phyloP scores from a whole-genome alignment of 1,284 basidiomycete species.

The Trametes hirsuta region DNA sequence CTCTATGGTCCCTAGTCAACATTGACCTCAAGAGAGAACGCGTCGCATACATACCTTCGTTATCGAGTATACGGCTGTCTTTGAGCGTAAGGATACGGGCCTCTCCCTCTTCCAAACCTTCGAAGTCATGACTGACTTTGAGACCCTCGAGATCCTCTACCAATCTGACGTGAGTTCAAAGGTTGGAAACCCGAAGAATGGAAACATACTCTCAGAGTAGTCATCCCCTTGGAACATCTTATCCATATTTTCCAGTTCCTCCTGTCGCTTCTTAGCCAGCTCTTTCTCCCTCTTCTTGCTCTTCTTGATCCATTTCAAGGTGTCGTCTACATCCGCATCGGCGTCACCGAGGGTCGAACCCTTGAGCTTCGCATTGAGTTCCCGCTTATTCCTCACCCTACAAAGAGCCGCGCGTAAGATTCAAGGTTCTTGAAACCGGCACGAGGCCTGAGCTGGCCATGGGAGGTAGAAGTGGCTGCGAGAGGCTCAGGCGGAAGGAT shows the following conservation, averaged over 20 bases:
- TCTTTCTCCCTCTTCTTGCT: slow-evolving; percentile 88
- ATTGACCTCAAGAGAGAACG: background rate
- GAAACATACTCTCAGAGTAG: slow-evolving; percentile 78
- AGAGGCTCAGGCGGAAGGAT: slow-evolving; percentile 25
- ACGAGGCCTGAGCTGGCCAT: slow-evolving; percentile 34
- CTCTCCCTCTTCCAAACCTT: slow-evolving; percentile 90
- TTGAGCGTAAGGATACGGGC: slow-evolving; percentile 95
- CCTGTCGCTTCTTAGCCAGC: slow-evolving; percentile 74
- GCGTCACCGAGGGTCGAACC: slow-evolving; percentile 89
- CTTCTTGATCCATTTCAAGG: slow-evolving; percentile 88
- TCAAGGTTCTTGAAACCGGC: slow-evolving; percentile 20
- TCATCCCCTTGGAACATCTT: slow-evolving; percentile 69
- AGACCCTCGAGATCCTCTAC: slow-evolving; percentile 88
- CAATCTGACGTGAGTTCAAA: slow-evolving; percentile 14
- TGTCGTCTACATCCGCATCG: slow-evolving; percentile 72
- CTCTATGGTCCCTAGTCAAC: slow-evolving; percentile 55
- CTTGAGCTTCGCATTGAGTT: slow-evolving; percentile 88
- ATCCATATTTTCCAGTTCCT: slow-evolving; percentile 84
- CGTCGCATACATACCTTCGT: slow-evolving; percentile 64
- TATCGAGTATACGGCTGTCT: slow-evolving; percentile 92
- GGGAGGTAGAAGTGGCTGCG: slow-evolving; percentile 56
- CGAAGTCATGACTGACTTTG: slow-evolving; percentile 95
- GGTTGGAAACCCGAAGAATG: background rate
- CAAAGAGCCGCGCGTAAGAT: slow-evolving; percentile 51
- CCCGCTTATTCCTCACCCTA: slow-evolving; percentile 90